Evolutionary conservation across 805 yeast genomes (phyloP).

Genomic region (Teunomyces funiuensis): DNA sequence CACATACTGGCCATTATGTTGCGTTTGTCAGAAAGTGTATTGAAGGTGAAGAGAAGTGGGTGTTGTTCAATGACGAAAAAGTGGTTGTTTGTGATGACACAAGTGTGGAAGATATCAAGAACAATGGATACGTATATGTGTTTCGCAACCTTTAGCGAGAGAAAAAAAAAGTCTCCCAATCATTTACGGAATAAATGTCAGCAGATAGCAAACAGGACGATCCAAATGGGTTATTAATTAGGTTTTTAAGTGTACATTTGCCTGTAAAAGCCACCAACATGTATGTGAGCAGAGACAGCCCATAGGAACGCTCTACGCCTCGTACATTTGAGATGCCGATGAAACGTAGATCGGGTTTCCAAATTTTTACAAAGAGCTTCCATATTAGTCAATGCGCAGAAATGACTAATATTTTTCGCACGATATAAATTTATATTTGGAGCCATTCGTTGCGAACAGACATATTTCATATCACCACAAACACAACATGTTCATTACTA

Average conservation of each 20-base stretch:
- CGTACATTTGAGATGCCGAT: no score
- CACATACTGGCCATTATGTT: slow-evolving; percentile 92
- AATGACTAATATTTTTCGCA: background rate
- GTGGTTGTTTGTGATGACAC: slow-evolving; percentile 59
- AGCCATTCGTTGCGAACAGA: background rate
- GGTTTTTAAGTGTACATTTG: background rate
- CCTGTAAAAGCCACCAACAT: background rate
- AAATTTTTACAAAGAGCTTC: background rate
- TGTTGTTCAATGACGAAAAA: slow-evolving; percentile 85
- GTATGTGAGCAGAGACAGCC: no score
- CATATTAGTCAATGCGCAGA: slow-evolving; percentile 3
- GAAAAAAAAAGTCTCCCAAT: background rate
- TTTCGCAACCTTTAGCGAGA: slow-evolving; percentile 19
- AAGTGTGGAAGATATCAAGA: slow-evolving; percentile 43
- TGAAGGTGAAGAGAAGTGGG: slow-evolving; percentile 55
- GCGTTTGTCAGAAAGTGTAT: slow-evolving; percentile 56
- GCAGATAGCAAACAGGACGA: background rate
- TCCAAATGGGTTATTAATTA: no score
- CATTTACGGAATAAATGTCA: background rate
- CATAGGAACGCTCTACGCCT: no score
- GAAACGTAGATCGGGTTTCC: background rate
- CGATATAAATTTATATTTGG: no score
- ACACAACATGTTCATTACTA: slow-evolving; percentile 77
- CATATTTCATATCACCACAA: background rate
- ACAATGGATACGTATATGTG: slow-evolving; percentile 50